These are phyloP conservation scores for Leishmania gerbilli DNA, from an alignment of 208 protist genomes.

Conservation along the genomic window DNA sequence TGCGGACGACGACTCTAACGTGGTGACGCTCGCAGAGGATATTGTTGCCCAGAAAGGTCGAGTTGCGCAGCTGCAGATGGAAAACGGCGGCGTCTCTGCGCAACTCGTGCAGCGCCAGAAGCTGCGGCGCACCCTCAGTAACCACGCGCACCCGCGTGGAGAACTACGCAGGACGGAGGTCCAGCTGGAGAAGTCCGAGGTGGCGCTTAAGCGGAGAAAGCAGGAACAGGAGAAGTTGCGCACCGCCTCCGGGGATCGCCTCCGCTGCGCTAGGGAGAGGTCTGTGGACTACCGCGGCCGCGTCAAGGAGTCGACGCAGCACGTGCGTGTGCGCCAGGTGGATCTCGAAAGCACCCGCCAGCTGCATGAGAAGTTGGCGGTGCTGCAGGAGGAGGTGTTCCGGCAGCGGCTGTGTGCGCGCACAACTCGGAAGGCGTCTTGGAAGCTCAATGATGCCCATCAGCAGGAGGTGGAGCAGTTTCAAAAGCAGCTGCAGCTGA, in stretches of 20 bases:
- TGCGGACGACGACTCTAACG: background rate
- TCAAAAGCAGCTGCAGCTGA: conserved; percentile 47
- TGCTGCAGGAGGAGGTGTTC: conserved; percentile 53
- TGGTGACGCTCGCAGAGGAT: conserved; percentile 30
- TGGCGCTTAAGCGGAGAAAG: conserved; percentile 44
- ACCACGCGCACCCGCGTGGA: conserved; percentile 37
- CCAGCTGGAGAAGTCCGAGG: conserved; percentile 50
- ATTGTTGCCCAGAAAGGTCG: conserved; percentile 22
- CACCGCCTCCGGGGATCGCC: conserved; percentile 43
- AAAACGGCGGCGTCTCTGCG: conserved; percentile 43
- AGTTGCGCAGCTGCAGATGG: conserved; percentile 36
- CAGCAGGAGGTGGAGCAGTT: conserved; percentile 51
- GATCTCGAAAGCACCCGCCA: conserved; percentile 40
- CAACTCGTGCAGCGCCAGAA: conserved; percentile 39
- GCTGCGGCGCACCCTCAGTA: conserved; percentile 28
- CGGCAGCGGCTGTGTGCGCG: conserved; percentile 41
- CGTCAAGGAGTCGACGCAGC: conserved; percentile 43
- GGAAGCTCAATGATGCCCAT: conserved; percentile 40
- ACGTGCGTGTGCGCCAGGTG: conserved; percentile 23
- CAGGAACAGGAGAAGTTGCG: conserved; percentile 33
- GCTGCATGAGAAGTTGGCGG: conserved; percentile 40
- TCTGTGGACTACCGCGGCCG: conserved; percentile 42
- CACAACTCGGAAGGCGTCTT: conserved; percentile 37
- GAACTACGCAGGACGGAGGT: conserved; percentile 48
- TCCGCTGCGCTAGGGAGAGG: conserved; percentile 45